phyloP scores from a whole-genome alignment of 305 asterid species.

The Fraxinus xanthoxyloides region DNA sequence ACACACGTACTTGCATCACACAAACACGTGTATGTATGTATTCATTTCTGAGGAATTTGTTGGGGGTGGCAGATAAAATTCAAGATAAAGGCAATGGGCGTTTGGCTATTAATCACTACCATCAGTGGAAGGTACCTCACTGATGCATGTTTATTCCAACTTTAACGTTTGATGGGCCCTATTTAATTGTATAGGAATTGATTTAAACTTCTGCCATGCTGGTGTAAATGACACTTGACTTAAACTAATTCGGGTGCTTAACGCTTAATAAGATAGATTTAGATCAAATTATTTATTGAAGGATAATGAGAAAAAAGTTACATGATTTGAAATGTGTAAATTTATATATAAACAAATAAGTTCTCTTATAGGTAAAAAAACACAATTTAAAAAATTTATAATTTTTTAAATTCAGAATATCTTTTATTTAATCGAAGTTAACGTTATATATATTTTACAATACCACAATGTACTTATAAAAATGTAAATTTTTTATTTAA shows the following conservation, averaged over 20 bases:
- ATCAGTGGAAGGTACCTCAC: background rate
- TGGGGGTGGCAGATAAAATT: background rate
- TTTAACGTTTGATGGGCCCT: background rate
- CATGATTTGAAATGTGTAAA: no score
- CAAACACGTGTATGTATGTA: background rate
- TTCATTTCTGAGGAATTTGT: background rate
- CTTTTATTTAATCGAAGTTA: no score
- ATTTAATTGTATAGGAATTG: background rate
- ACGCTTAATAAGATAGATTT: background rate
- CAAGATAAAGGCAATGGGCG: background rate
- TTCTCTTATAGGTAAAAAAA: no score
- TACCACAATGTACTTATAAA: no score
- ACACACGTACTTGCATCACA: background rate
- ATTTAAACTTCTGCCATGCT: background rate
- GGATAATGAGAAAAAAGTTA: background rate
- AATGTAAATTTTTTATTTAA: no score
- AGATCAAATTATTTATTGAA: background rate
- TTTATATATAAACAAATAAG: no score
- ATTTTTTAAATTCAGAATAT: no score
- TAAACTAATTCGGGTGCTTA: background rate
- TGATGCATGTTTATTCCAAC: background rate
- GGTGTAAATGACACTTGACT: background rate
- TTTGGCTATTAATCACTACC: slow-evolving; percentile 3
- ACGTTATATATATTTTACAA: no score
- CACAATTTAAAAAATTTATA: no score